Evolutionary conservation across 495 filamentous ascomycete genomes (phyloP).

Genomic region (Aspergillus sclerotioniger): DNA sequence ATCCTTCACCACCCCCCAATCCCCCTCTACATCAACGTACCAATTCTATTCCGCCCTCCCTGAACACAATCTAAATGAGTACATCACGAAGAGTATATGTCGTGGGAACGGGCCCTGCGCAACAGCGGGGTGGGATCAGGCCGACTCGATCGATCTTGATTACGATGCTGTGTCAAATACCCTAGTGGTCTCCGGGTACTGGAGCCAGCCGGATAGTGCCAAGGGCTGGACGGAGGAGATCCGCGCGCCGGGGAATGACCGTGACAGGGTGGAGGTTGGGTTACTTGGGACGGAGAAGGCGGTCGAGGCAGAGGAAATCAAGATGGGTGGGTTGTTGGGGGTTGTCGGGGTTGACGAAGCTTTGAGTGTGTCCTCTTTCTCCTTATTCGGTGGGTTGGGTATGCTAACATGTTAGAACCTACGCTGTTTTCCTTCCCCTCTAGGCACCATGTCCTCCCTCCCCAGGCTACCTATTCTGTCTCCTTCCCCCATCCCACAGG

Average conservation of each 20-base stretch:
- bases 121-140: constrained; percentile 30
- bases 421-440: constrained; percentile 89
- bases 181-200: constrained; percentile 60
- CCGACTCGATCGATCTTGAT: constrained; percentile 71
- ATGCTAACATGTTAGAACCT: constrained; percentile 46
- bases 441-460: constrained; percentile 65
- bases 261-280: constrained; percentile 70
- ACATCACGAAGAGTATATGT: constrained; percentile 59
- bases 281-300: constrained; percentile 68
- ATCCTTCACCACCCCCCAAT: constrained; percentile 32
- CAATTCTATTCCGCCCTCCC: constrained; percentile 69
- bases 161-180: constrained; percentile 70
- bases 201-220: constrained; percentile 45
- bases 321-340: constrained; percentile 73
- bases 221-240: constrained; percentile 52
- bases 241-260: constrained; percentile 28
- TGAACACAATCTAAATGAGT: constrained; percentile 51
- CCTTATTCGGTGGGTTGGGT: background rate
- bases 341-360: constrained; percentile 73
- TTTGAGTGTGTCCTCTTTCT: constrained; percentile 51
- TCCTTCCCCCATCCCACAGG: constrained; percentile 69
- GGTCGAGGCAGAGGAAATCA: constrained; percentile 65
- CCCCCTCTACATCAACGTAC: constrained; percentile 60
- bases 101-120: background rate
- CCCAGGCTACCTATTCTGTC: constrained; percentile 41